Conservation (phyloP, 2,329 filamentous ascomycete species). For the Exophiala mesophila region DNA sequence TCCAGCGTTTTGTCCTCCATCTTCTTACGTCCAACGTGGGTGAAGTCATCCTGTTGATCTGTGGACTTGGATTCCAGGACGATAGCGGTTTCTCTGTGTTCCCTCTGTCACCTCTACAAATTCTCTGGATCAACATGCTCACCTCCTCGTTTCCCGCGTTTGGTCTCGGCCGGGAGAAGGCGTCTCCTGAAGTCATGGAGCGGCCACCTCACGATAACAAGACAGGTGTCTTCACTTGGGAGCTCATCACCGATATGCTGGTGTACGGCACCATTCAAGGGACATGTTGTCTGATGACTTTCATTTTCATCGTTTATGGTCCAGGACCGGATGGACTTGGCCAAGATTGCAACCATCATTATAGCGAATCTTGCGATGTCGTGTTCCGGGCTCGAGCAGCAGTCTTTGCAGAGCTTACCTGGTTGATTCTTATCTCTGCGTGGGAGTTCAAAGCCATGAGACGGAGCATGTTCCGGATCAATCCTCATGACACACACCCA, state of each 20-base stretch:
- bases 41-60: slow-evolving; percentile 53
- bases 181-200: slow-evolving; percentile 50
- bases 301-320: slow-evolving; percentile 49
- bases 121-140: slow-evolving; percentile 62
- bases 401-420: slow-evolving; percentile 68
- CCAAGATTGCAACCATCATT: slow-evolving; percentile 49
- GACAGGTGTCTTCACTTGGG: slow-evolving; percentile 48
- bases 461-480: slow-evolving; percentile 66
- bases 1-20: slow-evolving; percentile 66
- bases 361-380: slow-evolving; percentile 45
- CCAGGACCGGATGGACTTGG: slow-evolving; percentile 49
- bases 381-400: slow-evolving; percentile 67
- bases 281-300: slow-evolving; percentile 45
- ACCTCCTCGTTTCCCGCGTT: slow-evolving; percentile 57
- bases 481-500: slow-evolving; percentile 44
- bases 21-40: slow-evolving; percentile 53
- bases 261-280: slow-evolving; percentile 51
- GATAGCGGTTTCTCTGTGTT: slow-evolving; percentile 50
- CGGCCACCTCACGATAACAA: slow-evolving; percentile 51
- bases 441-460: slow-evolving; percentile 75
- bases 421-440: slow-evolving; percentile 68
- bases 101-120: slow-evolving; percentile 55
- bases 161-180: slow-evolving; percentile 55
- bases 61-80: slow-evolving; percentile 57
- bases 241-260: slow-evolving; percentile 52